These are phyloP conservation scores for Sanghuangporus baumii DNA, from an alignment of 1,284 basidiomycete genomes.

Conservation along the genomic window DNA sequence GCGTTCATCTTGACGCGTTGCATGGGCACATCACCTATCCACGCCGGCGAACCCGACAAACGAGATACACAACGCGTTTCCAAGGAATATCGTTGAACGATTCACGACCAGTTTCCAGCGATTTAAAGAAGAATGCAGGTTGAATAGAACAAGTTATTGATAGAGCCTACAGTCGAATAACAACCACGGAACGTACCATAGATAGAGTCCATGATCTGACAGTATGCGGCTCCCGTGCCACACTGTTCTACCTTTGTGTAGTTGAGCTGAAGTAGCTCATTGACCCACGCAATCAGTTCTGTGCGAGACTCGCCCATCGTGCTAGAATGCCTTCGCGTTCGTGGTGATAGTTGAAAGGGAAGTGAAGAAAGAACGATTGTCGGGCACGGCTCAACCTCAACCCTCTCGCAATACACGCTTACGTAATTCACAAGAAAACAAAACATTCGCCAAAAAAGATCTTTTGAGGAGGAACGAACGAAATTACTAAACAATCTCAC, in stretches of 20 bases:
- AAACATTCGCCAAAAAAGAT: not conserved
- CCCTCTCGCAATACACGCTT: not conserved
- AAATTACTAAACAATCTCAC: too few relatives aligned
- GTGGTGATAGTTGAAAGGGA: not conserved
- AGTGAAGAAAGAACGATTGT: not conserved
- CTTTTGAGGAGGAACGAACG: not conserved
- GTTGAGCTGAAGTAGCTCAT: constrained; percentile 85
- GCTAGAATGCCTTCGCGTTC: not conserved
- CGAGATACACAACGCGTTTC: not conserved
- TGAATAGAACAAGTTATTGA: too few relatives aligned
- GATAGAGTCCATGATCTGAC: constrained; percentile 91
- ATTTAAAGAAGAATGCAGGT: too few relatives aligned
- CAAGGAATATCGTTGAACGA: too few relatives aligned
- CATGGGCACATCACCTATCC: constrained; percentile 81
- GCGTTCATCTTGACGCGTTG: constrained; percentile 86
- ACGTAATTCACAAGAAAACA: not conserved
- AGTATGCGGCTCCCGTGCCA: constrained; percentile 85
- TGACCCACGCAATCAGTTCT: constrained; percentile 91
- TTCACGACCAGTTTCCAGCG: too few relatives aligned
- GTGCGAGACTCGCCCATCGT: constrained; percentile 62
- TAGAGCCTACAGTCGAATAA: not conserved
- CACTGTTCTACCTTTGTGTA: constrained; percentile 96
- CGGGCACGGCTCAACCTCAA: not conserved
- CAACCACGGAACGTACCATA: constrained; percentile 55
- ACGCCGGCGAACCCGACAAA: not conserved